These are phyloP conservation scores for Nicotiana otophora DNA, from an alignment of 257 asterid species.

Conservation along the genomic window DNA sequence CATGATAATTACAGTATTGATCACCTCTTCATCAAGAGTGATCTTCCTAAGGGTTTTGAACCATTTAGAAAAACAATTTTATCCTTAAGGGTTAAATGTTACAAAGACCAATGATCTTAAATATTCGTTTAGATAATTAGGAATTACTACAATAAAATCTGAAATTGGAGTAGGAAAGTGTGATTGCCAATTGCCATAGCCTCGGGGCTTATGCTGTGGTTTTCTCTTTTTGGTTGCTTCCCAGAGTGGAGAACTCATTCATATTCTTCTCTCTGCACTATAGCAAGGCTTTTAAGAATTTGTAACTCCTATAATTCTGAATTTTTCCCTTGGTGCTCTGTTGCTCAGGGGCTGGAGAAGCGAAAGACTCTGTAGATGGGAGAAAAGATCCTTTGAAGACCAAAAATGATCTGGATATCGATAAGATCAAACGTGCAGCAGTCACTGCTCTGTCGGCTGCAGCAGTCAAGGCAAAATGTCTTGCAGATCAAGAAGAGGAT, in stretches of 20 bases:
- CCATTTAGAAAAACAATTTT: not conserved
- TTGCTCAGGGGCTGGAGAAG: slow-evolving; percentile 16
- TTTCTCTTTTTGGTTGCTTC: not conserved
- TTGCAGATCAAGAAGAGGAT: slow-evolving; percentile 91
- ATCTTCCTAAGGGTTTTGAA: too few species aligned
- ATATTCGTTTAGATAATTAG: not conserved
- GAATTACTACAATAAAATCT: too few species aligned
- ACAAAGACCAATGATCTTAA: not conserved
- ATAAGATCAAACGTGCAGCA: slow-evolving; percentile 70
- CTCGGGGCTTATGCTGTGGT: not conserved
- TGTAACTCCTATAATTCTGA: not conserved
- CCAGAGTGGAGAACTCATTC: not conserved
- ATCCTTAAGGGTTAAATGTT: not conserved
- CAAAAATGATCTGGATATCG: slow-evolving; percentile 30
- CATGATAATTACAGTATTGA: too few species aligned
- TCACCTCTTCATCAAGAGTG: too few species aligned
- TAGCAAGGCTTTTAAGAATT: not conserved
- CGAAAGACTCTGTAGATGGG: slow-evolving; percentile 17
- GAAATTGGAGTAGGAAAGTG: not conserved
- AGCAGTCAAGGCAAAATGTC: slow-evolving; percentile 93
- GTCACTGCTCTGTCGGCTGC: slow-evolving; percentile 88
- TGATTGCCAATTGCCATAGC: not conserved
- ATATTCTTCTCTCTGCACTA: not conserved
- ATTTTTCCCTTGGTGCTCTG: not conserved
- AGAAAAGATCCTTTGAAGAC: slow-evolving; percentile 30